Percentiles rank a stretch among this genome's conserved stretches.
These are phyloP conservation scores for Decorospora gaudefroyi DNA, from an alignment of 2,329 filamentous ascomycete genomes.

Conservation along the genomic window DNA sequence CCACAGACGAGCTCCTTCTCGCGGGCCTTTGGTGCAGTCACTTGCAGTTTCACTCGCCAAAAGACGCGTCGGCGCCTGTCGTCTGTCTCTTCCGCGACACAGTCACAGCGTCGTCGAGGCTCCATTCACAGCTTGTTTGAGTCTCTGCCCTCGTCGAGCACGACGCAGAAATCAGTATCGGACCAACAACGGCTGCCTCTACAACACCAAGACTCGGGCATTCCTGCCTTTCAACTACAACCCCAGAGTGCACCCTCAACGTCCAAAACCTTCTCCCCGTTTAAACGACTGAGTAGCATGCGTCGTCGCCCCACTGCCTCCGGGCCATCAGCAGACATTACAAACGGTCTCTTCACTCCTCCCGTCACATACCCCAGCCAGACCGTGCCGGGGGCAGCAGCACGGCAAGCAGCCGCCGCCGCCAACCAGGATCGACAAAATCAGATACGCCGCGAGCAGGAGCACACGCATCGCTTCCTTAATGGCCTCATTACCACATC, in stretches of 20 bases:
- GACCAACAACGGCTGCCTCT: slow-evolving; percentile 34
- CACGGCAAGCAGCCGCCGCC: slow-evolving; percentile 44
- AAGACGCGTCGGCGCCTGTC: slow-evolving; percentile 44
- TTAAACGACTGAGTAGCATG: slow-evolving; percentile 41
- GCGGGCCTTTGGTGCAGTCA: slow-evolving; percentile 36
- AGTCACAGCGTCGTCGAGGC: slow-evolving; percentile 31
- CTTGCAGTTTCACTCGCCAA: slow-evolving; percentile 38
- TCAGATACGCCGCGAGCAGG: slow-evolving; percentile 38
- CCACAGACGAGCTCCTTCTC: slow-evolving; percentile 39
- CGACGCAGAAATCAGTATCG: slow-evolving; percentile 24
- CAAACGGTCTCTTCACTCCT: slow-evolving; percentile 21
- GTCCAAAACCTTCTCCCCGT: slow-evolving; percentile 30
- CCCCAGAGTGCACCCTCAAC: slow-evolving; percentile 11
- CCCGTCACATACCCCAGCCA: slow-evolving; percentile 23
- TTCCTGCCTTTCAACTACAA: slow-evolving; percentile 25
- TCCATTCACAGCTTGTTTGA: slow-evolving; percentile 39
- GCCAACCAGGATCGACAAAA: slow-evolving; percentile 42
- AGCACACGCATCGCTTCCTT: slow-evolving; percentile 42
- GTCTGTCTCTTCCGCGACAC: slow-evolving; percentile 35
- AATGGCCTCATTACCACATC: slow-evolving; percentile 27
- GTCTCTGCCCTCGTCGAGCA: slow-evolving; percentile 19
- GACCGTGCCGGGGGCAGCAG: slow-evolving; percentile 35
- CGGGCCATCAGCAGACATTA: slow-evolving; percentile 30
- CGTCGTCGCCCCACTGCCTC: slow-evolving; percentile 40
- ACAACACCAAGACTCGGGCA: slow-evolving; percentile 43